Evolutionary conservation across 208 protist genomes (phyloP), one percentile per base, ranked within the genome.

Genomic region (Sergeia podlipaevii): DNA sequence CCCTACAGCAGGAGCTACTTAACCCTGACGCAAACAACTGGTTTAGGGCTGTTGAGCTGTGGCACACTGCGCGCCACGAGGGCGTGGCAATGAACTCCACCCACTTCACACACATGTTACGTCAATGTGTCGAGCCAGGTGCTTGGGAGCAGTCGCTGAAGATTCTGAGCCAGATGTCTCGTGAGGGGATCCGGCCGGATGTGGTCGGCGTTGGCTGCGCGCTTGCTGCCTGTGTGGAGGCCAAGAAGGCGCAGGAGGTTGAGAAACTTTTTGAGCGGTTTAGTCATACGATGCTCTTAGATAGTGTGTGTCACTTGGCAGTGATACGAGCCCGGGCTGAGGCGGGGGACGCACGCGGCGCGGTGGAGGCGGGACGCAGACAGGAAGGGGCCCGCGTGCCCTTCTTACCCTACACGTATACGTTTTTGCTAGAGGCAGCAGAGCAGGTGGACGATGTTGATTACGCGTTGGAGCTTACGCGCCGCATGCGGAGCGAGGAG

Each of bases 41-140:
- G 83, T 94, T 91, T 49, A 70, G 80, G 18, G 86, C 86, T 17
- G 56, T 75, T 38, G 86, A 94, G 65, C 53, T 94, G 59, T 94
- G 80, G 74, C 82, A 94, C 65, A 82, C 79, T 1, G 86, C 86
- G 1, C 76, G 86, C 4, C 70, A 83, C 39, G 86, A 94, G 41
- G 86, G 86, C 10, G 65, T 94, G 7, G 82, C 86, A 0, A 59
- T 91, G 55, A 91, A 90, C 55, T 65, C 60, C 28, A 57, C 65
- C 1, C 82, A 94, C 62, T 91, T 80, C 58, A 80, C 64, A 13
- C 70, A 76, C 32, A 89, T 91, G 30, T 68, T 94, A 53, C 74
- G 85, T 0, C 85, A 93, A 71, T 93, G 85, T 46, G 79, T 85
- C 15, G 54, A 65, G 43, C 73, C 80, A 0, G 62, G 44, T 3